These are phyloP conservation scores for Monoraphidium neglectum DNA, from an alignment of 139 green algal species.

Conservation along the genomic window DNA sequence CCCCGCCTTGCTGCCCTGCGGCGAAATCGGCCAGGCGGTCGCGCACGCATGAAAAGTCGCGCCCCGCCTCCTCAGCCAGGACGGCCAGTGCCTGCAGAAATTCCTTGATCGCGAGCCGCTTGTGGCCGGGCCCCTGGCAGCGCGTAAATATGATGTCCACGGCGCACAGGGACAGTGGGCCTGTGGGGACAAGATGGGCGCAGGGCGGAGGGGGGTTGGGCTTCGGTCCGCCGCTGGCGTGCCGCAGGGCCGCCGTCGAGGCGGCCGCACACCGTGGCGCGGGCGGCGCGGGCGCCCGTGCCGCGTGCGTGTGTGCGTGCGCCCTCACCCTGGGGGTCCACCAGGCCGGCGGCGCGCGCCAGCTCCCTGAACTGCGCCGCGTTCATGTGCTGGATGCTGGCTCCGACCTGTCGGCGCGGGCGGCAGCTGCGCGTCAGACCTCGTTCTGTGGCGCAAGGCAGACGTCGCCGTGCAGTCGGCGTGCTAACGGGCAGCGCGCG, in stretches of 20 bases:
- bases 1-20: neutral
- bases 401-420: constrained; percentile 12
- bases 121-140: constrained; percentile 35
- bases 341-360: constrained; percentile 49
- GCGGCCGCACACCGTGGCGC: too few relatives aligned
- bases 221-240: too few relatives aligned
- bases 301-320: too few relatives aligned
- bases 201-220: too few relatives aligned
- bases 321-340: constrained; percentile 53
- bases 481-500: too few relatives aligned
- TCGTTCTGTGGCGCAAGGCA: too few relatives aligned
- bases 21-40: constrained; percentile 21
- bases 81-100: constrained; percentile 46
- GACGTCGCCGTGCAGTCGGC: too few relatives aligned
- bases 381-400: constrained; percentile 51
- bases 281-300: too few relatives aligned
- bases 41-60: constrained; percentile 50
- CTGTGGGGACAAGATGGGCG: constrained; percentile 16
- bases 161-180: constrained; percentile 43
- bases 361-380: constrained; percentile 58
- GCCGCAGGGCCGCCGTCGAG: too few relatives aligned
- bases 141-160: constrained; percentile 57
- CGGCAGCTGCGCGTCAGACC: too few relatives aligned
- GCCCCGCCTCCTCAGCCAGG: constrained; percentile 50
- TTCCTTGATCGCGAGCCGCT: constrained; percentile 49